These are phyloP conservation scores for Linnemannia exigua DNA, from an alignment of 192 early-diverging fungal genomes.

Conservation along the genomic window DNA sequence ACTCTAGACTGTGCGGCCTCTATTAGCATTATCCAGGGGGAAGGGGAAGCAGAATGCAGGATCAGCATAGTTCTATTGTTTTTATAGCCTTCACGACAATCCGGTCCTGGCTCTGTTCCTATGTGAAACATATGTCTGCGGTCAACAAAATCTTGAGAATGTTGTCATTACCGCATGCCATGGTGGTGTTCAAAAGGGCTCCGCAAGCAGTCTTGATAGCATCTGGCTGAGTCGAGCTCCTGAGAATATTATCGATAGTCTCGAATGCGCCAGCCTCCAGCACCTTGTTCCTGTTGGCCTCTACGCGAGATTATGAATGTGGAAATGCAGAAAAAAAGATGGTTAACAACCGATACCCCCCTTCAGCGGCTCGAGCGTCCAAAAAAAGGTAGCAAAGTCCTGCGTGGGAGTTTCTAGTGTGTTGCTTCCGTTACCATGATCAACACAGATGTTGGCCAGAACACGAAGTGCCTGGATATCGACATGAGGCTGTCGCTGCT, in stretches of 20 bases:
- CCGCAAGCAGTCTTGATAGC: conserved; percentile 60
- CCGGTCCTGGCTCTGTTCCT: not conserved
- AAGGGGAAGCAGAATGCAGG: not conserved
- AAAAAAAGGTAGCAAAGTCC: not conserved
- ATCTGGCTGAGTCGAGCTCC: conserved; percentile 37
- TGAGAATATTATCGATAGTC: conserved; percentile 41
- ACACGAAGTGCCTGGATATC: conserved; percentile 65
- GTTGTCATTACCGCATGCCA: conserved; percentile 60
- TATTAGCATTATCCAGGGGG: conserved; percentile 1
- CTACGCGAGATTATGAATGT: conserved; percentile 22
- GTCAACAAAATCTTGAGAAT: not conserved
- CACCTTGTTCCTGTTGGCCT: conserved; percentile 61
- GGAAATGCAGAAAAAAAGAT: not conserved
- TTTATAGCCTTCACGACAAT: not conserved
- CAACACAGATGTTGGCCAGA: conserved; percentile 68
- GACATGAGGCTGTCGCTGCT: conserved; percentile 27
- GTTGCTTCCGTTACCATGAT: conserved; percentile 59
- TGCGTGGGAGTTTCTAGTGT: not conserved
- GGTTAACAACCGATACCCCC: not conserved
- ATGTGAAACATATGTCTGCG: not conserved
- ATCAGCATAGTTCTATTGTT: not conserved
- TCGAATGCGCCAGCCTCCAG: conserved; percentile 52
- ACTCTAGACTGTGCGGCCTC: conserved; percentile 61
- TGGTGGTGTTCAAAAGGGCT: conserved; percentile 64
- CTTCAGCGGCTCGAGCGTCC: no score